Evolutionary conservation across 1,139 yeast species (phyloP).

Genomic region (Kodamaea fungicola): DNA sequence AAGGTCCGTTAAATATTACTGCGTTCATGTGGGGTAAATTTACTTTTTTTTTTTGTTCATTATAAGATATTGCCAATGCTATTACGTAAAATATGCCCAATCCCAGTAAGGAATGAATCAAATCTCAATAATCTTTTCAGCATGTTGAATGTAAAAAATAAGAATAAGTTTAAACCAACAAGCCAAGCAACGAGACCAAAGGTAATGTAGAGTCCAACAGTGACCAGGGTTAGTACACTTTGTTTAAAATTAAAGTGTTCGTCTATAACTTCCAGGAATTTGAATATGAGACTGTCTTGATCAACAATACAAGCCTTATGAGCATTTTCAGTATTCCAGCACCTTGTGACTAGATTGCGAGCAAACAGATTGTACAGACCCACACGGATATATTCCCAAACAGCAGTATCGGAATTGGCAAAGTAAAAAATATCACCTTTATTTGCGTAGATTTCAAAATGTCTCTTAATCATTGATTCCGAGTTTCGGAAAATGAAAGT

Average conservation of each 20-base stretch:
- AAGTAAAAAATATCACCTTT: slow-evolving; percentile 13
- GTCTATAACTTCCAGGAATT: slow-evolving; percentile 22
- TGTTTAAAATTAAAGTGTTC: slow-evolving; percentile 12
- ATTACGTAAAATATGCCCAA: slow-evolving; percentile 6
- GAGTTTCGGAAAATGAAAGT: slow-evolving; percentile 26
- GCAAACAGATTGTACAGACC: slow-evolving; percentile 7
- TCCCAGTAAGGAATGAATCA: slow-evolving; percentile 2
- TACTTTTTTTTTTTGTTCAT: background rate
- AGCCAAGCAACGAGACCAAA: slow-evolving; percentile 32
- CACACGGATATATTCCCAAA: slow-evolving; percentile 4
- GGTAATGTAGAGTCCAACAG: slow-evolving; percentile 23
- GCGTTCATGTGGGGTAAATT: slow-evolving; percentile 44
- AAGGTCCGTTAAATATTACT: slow-evolving; percentile 52
- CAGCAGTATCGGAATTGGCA: slow-evolving; percentile 7
- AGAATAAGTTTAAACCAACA: slow-evolving; percentile 24
- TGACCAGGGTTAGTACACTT: slow-evolving; percentile 14
- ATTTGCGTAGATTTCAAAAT: slow-evolving; percentile 11
- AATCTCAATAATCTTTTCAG: slow-evolving; percentile 7
- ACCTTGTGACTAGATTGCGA: slow-evolving; percentile 3
- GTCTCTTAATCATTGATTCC: slow-evolving; percentile 8
- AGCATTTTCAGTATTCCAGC: background rate
- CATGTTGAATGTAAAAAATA: slow-evolving; percentile 11
- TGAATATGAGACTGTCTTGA: slow-evolving; percentile 23
- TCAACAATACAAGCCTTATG: slow-evolving; percentile 8
- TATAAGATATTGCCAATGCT: slow-evolving; percentile 5